phyloP scores from a whole-genome alignment of 139 green algal species.

The Asterochloris sp. region DNA sequence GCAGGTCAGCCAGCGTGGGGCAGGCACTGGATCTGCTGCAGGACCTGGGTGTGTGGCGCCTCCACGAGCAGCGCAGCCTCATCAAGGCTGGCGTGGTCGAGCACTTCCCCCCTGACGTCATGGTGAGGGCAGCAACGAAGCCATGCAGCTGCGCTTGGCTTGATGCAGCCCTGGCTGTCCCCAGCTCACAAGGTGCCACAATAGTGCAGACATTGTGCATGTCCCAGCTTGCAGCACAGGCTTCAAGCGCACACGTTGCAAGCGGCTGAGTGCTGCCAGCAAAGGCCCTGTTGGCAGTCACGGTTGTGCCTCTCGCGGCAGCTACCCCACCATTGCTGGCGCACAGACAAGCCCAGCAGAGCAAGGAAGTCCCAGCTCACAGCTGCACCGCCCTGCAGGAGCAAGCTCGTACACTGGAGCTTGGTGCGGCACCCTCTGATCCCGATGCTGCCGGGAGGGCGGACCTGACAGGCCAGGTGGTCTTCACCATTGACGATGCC shows the following conservation, averaged over 20 bases:
- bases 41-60: slow-evolving; percentile 45
- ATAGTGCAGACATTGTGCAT: too few relatives aligned
- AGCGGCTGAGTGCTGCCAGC: background rate
- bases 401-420: slow-evolving; percentile 29
- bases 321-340: too few relatives aligned
- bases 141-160: background rate
- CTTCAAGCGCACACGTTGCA: background rate
- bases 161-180: background rate
- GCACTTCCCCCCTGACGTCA: slow-evolving; percentile 26
- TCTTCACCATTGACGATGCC: slow-evolving; percentile 80
- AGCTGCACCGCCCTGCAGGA: slow-evolving; percentile 23
- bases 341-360: too few relatives aligned
- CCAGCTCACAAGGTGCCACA: background rate
- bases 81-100: slow-evolving; percentile 3
- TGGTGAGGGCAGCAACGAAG: slow-evolving; percentile 18
- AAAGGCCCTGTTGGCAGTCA: background rate
- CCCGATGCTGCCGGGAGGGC: slow-evolving; percentile 41
- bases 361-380: too few relatives aligned
- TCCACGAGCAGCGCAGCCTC: slow-evolving; percentile 55
- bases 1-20: background rate
- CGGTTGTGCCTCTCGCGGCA: too few relatives aligned
- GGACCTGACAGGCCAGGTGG: slow-evolving; percentile 59
- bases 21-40: slow-evolving; percentile 42
- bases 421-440: slow-evolving; percentile 43
- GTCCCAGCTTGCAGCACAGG: too few relatives aligned